Base-by-base conservation (phyloP, 1,284 basidiomycete genomes). In the Irpex lacteus region DNA sequence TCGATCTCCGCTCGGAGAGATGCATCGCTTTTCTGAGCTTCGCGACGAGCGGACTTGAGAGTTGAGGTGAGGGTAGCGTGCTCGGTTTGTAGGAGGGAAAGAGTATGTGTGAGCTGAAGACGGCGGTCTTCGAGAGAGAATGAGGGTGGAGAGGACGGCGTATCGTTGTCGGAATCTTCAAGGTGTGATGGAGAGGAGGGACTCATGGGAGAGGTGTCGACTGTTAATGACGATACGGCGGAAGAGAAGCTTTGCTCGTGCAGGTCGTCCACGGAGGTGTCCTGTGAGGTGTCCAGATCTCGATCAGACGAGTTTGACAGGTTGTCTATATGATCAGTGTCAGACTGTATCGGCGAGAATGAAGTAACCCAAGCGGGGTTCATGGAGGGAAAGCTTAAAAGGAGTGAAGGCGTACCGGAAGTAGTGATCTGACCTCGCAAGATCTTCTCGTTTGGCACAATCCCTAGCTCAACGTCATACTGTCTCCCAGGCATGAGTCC, bases 401-500 rank as follows among this genome's bases (percentile, higher is more conserved):
- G 15, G 40, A 44, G 40, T 44, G 26, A 9, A 57, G n/a, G 37
- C 76, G 78, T 66, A 80, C 87, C 85, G 71, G 89, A 44, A 9
- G 40, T 92, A 0, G 82, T 84, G 63, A 92, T 85, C 69, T 89
- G 88, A 60, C 79, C 80, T 54, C 84, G 78, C 52, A 79, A 75
- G 50, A 78, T 80, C 44, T 78, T 79, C 67, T 85, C 85, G 9
- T 81, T 83, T n/a, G 87, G 86, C 5, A 88, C 85, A 21, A 94
- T 79, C 0, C 82, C 88, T 4, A 94, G 77, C 70, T 92, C 89
- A 64, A 94, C 86, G 69, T 92, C 90, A 68, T 94, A 94, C 70
- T 90, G 88, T 61, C 89, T 81, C 2, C 90, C 89, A 8, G 92
- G 92, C 80, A 91, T 85, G 49, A 94, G 81, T 2, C 90, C 90